Base-by-base conservation (phyloP, 805 yeast species). In the Metschnikowia picachoensis region DNA sequence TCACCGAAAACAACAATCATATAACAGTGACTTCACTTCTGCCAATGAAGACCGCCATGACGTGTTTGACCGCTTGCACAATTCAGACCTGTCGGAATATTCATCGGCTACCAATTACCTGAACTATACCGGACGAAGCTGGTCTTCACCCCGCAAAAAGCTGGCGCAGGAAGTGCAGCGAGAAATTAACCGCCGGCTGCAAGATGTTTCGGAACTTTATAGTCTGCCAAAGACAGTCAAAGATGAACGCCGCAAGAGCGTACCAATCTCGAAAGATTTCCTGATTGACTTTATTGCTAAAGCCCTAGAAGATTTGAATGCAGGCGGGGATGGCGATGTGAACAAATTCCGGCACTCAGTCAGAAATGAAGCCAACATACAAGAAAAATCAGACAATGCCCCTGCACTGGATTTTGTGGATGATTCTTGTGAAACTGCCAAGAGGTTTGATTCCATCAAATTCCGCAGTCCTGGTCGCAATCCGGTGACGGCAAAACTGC, bases 221-320 rank as follows among this genome's bases (percentile, higher is more conserved):
- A 62, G 62, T 44, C 70, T 67, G 33, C 55, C 66, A 10, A 61
- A 66, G n/a, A 43, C 30, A 31, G 27, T 37, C 20, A 46, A 39
- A 14, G 35, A 14, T 17, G 32, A 40, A 32, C 15, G 44, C 2
- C 44, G 41, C 33, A 48, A 38, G 27, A 58, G 54, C 37, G 64
- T 68, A 28, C 74, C 74, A 9, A 60, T 71, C 8, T 59, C 63
- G 44, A 70, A 72, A 46, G 77, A 72, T 48, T 72, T 72, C 48
- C 69, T 74, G 3, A 67, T 72, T 29, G 77, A 72, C 46, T 72
- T 67, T 47, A 72, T 72, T 25, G 76, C 77, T 12, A 70, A 72
- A 46, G 76, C 76, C 1, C 56, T 72, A 30, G 76, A 72, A 50
- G 77, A 72, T 53, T 64, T 72, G 51, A 70, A 71, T 46, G 55